Evolutionary conservation across 2,329 filamentous ascomycete species (phyloP), one percentile per base, ranked within the genome.

Genomic region (Ophiocordyceps camponoti-leonardi): DNA sequence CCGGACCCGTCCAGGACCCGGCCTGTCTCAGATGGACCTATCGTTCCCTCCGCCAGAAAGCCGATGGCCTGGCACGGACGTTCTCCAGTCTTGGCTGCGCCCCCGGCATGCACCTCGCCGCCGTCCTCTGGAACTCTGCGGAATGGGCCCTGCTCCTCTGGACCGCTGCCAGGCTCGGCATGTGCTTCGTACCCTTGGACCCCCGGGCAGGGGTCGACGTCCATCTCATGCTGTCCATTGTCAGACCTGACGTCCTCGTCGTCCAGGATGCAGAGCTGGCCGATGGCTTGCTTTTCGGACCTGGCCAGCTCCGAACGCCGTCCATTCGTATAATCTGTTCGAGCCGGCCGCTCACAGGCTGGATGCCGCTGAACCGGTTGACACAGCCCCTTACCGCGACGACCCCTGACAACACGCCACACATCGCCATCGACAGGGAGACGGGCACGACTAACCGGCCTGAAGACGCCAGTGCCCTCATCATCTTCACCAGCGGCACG

Each of bases 401-500:
- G 7, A 16, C 35, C 18, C n/a, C n/a, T n/a, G n/a, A n/a, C n/a
- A 16, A 39, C 35, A 19, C n/a, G n/a, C 18, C 35, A 11, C 35
- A 7, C 18, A 10, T 19, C 7, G n/a, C n/a, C 35, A 39, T 19
- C 7, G 35, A 19, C 7, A 4, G 18, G 8, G 35, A 39, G 13
- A 10, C 30, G 30, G 10, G 12, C 3, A 33, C 31, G 31, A 33
- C 10, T 14, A 11, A 11, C 30, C 11, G 10, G 16, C 16, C 31
- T 33, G 30, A 13, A 16, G 35, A 37, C 16, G 16, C n/a, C n/a
- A 58, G 53, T 7, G 61, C 61, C 6, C 56, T 69, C 40, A 61
- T 71, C 43, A 56, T 70, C 30, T 71, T 71, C 53, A 71, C 67
- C 19, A 70, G 67, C 49, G 68, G 68, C 19, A 72, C 67, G n/a